A percentile compares a stretch with the other conserved stretches of the same genome.
phyloP scores from a whole-genome alignment of 2,329 filamentous ascomycete species.

The Gnomoniopsis smithogilvyi region DNA sequence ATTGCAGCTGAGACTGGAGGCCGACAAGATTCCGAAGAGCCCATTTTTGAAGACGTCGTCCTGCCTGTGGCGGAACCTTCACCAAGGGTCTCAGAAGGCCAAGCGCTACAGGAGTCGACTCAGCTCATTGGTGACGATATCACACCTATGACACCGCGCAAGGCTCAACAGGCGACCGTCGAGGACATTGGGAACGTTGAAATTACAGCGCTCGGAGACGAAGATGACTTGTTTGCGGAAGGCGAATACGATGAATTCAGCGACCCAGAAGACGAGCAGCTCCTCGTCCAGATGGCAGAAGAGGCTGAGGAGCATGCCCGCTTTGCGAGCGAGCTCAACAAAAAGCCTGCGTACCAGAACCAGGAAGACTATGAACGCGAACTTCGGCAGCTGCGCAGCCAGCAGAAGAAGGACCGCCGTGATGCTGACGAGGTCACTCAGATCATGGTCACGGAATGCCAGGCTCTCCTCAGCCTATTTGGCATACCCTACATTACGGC shows the following conservation, averaged over 20 bases:
- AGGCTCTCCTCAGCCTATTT: conserved; percentile 84
- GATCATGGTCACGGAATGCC: conserved; percentile 93
- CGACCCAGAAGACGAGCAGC: conserved; percentile 88
- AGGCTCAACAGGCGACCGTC: conserved; percentile 21
- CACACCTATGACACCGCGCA: conserved; percentile 17
- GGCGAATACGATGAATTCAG: conserved; percentile 74
- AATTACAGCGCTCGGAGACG: conserved; percentile 3
- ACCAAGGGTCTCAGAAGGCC: conserved; percentile 19
- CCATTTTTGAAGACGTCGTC: conserved; percentile 30
- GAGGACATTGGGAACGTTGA: conserved; percentile 23
- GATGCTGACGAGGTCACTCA: conserved; percentile 97
- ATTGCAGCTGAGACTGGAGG: conserved; percentile 24
- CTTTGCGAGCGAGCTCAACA: conserved; percentile 84
- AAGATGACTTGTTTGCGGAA: conserved; percentile 19
- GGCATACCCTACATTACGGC: conserved; percentile 95
- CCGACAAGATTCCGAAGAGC: conserved; percentile 22
- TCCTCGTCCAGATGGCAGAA: conserved; percentile 79
- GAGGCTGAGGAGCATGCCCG: conserved; percentile 93
- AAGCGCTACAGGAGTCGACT: conserved; percentile 25
- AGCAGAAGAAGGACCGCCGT: conserved; percentile 93
- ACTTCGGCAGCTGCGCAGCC: conserved; percentile 79
- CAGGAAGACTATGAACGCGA: conserved; percentile 82
- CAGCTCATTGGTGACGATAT: conserved; percentile 25
- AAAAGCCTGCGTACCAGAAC: conserved; percentile 66
- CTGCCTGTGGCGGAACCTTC: conserved; percentile 12